Evolutionary conservation across 352 stramenopile genomes (phyloP), one percentile per base, ranked within the genome.

Genomic region (Phytophthora lateralis): DNA sequence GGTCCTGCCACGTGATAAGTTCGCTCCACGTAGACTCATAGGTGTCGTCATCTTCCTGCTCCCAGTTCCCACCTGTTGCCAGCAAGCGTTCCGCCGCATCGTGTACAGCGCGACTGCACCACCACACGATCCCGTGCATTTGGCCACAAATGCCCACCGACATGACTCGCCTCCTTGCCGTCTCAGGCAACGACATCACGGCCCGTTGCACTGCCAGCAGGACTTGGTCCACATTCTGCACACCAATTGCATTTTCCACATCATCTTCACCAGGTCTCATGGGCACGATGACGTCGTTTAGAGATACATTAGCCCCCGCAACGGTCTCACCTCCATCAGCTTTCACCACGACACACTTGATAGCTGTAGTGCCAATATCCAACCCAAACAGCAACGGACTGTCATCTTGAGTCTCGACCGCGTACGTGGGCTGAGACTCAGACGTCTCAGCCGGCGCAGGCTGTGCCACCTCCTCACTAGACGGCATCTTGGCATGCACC

Each of bases 41-140:
- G 18, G 10, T 38, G 15, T 60, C 35, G n/a, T 58, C 59, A 29
- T 57, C 38, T 29, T 39, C 14, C 14, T 17, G 41, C 32, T 17
- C 42, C 72, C 32, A 26, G 6, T 54, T 58, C 32, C 20, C 29
- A 48, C 24, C 50, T 11, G 34, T 52, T 27, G 48, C 38, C 12
- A 84, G 58, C 15, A 88, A 73, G 24, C 51, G 54, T 44, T 69
- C 56, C 7, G 70, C 58, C 17, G 59, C 51, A 0, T 63, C 59
- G 10, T 63, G 30, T 20, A 89, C 78, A 0, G 69, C 65, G 2
- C 65, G 74, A 21, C 77, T 78, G 27, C 70, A 76, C 86, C 86
- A 95, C 86, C 86, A 95, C 39, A 93, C 65, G 44, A 95, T 93
- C 6, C 86, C 86, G 45, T 95, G 86, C 86, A 95, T 95, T 84